These are phyloP conservation scores for Calonectria multiphialidica DNA, from an alignment of 2,329 filamentous ascomycete genomes.

Conservation along the genomic window DNA sequence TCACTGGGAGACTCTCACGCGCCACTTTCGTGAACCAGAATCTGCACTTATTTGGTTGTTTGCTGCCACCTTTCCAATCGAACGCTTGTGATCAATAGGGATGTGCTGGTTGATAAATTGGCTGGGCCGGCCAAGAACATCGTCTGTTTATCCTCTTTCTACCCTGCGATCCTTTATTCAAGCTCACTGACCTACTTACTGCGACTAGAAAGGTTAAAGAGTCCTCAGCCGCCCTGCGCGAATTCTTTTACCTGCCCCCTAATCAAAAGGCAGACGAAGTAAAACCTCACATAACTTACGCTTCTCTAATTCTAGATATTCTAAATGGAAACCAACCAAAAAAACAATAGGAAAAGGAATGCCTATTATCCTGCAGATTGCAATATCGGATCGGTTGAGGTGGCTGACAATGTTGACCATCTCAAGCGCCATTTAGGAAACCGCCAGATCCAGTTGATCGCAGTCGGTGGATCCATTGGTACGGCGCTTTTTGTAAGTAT, in stretches of 20 bases:
- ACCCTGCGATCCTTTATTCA: background rate
- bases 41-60: background rate
- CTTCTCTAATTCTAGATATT: background rate
- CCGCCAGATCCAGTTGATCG: slow-evolving; percentile 60
- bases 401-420: slow-evolving; percentile 6
- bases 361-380: background rate
- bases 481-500: slow-evolving; percentile 42
- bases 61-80: background rate
- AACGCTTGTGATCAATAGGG: background rate
- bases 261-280: background rate
- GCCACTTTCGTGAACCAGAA: background rate
- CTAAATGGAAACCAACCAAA: background rate
- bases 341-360: background rate
- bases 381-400: slow-evolving; percentile 1
- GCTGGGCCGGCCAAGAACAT: background rate
- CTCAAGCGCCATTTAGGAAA: slow-evolving; percentile 17
- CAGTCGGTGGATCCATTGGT: slow-evolving; percentile 63
- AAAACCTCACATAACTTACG: background rate
- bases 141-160: background rate
- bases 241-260: background rate
- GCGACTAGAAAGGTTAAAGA: background rate
- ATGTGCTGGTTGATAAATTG: background rate
- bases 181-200: too few relatives aligned
- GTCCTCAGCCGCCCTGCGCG: background rate
- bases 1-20: background rate